Base-by-base conservation (phyloP, 257 asterid species). In the Cinchona pubescens region DNA sequence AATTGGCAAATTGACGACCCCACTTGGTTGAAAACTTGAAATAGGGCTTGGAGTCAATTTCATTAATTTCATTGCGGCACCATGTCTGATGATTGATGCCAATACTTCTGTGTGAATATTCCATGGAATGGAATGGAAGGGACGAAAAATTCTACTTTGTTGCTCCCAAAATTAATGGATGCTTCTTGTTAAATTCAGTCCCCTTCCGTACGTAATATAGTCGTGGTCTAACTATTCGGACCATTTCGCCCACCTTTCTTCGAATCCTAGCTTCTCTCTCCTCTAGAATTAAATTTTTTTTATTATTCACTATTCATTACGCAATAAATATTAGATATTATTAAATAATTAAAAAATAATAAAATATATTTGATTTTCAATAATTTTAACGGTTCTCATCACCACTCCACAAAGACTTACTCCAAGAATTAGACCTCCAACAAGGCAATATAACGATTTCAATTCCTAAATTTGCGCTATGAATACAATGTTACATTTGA, bases 161-260 rank as follows among this genome's bases (percentile, higher is more conserved):
- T 25, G 37, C 55, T 67, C 38, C 25, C 42, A 15, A 42, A n/a
- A n/a, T n/a, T n/a, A n/a, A n/a, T n/a, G n/a, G n/a, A n/a, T n/a
- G n/a, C n/a, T n/a, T n/a, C n/a, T n/a, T 9, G 76, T 74, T 68
- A 74, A 49, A 63, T 79, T 71, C 67, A 79, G 79, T 67, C 46
- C 67, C 72, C 76, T 25, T 61, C 78, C 64, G 62, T 38, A 61
- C 37, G 10, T 75, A 29, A 55, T 61, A 55, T n/a, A 5, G 15
- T 30, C 14, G n/a, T n/a, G n/a, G n/a, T n/a, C n/a, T n/a, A n/a
- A 37, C 46, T 42, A 11, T 40, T 38, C 68, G 23, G 42, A 40
- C 60, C 77, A 51, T 46, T 40, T 35, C 59, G 16, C 48, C 72
- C 61, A 58, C 42, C 51, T 45, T 25, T 9, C 56, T 7, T 27